phyloP scores from a whole-genome alignment of 2,329 filamentous ascomycete species.

The Amphichorda felina region DNA sequence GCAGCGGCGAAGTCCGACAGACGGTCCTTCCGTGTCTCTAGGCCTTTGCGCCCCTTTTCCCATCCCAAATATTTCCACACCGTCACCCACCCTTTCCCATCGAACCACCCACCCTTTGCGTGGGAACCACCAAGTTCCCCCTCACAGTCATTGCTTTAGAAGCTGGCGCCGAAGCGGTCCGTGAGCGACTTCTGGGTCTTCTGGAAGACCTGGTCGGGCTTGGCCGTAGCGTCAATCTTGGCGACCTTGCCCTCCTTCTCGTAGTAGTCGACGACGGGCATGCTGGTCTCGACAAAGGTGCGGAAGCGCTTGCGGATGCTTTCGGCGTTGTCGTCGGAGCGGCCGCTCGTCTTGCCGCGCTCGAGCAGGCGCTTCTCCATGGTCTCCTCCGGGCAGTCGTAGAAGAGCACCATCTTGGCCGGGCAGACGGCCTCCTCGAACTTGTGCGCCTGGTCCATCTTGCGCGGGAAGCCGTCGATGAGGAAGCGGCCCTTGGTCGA shows the following conservation, averaged over 20 bases:
- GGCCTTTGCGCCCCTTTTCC: neutral
- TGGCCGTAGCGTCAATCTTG: slow-evolving; percentile 60
- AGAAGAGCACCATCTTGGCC: slow-evolving; percentile 80
- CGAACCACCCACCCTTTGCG: too few relatives aligned
- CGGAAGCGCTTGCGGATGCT: slow-evolving; percentile 94
- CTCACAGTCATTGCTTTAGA: too few relatives aligned
- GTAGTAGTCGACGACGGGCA: slow-evolving; percentile 90
- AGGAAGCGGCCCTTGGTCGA: slow-evolving; percentile 57
- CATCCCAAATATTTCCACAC: neutral
- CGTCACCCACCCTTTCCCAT: neutral
- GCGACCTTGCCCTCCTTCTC: slow-evolving; percentile 66
- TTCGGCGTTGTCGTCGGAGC: slow-evolving; percentile 88
- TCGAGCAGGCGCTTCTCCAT: slow-evolving; percentile 79
- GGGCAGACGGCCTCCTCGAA: slow-evolving; percentile 86
- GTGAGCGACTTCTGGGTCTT: slow-evolving; percentile 38
- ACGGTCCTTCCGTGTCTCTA: neutral
- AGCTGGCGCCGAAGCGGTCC: slow-evolving; percentile 28
- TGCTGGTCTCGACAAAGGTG: slow-evolving; percentile 89
- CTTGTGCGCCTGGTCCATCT: slow-evolving; percentile 91
- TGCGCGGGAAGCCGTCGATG: slow-evolving; percentile 78
- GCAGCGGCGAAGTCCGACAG: neutral
- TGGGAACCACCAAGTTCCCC: too few relatives aligned
- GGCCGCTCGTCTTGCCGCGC: slow-evolving; percentile 83
- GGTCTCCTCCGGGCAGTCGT: slow-evolving; percentile 80
- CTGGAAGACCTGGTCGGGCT: slow-evolving; percentile 49